Evolutionary conservation across 2,329 filamentous ascomycete genomes (phyloP).

Genomic region (Sclerotinia glacialis): DNA sequence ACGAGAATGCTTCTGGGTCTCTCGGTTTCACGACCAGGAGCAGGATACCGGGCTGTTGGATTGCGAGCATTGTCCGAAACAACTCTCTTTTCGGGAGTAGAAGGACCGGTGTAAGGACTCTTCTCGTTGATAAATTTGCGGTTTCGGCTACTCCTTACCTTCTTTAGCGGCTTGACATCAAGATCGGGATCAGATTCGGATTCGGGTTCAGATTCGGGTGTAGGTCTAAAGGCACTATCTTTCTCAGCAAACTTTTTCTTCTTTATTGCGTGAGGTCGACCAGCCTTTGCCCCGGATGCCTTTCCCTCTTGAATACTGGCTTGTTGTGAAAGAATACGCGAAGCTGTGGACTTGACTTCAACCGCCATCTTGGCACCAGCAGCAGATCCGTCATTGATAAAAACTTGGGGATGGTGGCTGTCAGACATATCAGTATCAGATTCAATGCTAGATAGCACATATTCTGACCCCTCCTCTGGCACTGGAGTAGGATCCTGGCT

Average conservation of each 20-base stretch:
- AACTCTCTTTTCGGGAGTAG: conserved; percentile 12
- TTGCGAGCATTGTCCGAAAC: conserved; percentile 7
- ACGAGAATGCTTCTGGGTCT: conserved; percentile 21
- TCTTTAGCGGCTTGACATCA: conserved; percentile 3
- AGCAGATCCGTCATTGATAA: neutral
- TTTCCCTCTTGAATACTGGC: conserved; percentile 2
- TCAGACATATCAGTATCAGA: conserved; percentile 14
- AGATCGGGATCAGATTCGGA: conserved; percentile 24
- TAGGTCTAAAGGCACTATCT: conserved; percentile 29
- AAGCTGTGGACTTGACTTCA: conserved; percentile 10
- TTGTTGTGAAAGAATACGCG: conserved; percentile 2
- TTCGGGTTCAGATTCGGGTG: conserved; percentile 25
- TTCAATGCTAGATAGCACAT: conserved; percentile 16
- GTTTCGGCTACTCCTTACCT: conserved; percentile 20
- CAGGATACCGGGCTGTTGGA: conserved; percentile 17
- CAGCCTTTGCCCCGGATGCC: neutral
- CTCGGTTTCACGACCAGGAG: conserved; percentile 29
- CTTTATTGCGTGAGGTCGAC: neutral
- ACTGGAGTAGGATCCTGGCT: neutral
- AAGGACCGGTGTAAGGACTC: conserved; percentile 25
- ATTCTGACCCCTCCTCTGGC: conserved; percentile 15
- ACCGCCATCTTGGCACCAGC: conserved; percentile 3
- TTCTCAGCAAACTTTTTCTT: conserved; percentile 33
- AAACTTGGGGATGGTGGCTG: neutral
- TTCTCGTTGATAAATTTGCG: conserved; percentile 22